Evolutionary conservation across 2,329 filamentous ascomycete genomes (phyloP).

Genomic region (Sphaerulina musiva): DNA sequence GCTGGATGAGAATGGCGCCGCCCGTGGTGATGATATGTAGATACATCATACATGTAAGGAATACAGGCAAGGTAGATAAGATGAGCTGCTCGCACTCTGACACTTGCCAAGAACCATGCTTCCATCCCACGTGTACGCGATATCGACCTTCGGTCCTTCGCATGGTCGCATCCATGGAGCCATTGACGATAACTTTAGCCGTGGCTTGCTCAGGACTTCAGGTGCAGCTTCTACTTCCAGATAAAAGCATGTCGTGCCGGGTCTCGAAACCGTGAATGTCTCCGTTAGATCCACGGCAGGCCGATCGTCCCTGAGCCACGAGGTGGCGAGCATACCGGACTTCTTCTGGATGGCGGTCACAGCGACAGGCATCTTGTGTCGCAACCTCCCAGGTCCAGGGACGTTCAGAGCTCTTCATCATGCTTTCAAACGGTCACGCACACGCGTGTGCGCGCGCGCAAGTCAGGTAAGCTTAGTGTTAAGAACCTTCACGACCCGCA

Average conservation of each 20-base stretch:
- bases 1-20: no score
- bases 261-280: background rate
- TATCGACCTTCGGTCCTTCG: no score
- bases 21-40: background rate
- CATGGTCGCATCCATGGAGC: background rate
- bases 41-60: background rate
- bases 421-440: background rate
- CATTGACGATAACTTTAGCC: background rate
- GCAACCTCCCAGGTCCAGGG: conserved; percentile 2
- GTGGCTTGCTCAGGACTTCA: background rate
- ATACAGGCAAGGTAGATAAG: background rate
- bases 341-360: background rate
- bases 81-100: background rate
- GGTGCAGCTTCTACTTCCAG: background rate
- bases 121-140: background rate
- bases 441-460: background rate
- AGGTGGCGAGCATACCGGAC: background rate
- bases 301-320: no score
- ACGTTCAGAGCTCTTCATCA: background rate
- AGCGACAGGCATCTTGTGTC: background rate
- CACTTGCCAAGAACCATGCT: background rate
- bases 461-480: background rate
- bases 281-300: no score
- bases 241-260: background rate
- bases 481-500: background rate